These are phyloP conservation scores for Lentinula guzmanii DNA, from an alignment of 768 basidiomycete species.

Conservation along the genomic window DNA sequence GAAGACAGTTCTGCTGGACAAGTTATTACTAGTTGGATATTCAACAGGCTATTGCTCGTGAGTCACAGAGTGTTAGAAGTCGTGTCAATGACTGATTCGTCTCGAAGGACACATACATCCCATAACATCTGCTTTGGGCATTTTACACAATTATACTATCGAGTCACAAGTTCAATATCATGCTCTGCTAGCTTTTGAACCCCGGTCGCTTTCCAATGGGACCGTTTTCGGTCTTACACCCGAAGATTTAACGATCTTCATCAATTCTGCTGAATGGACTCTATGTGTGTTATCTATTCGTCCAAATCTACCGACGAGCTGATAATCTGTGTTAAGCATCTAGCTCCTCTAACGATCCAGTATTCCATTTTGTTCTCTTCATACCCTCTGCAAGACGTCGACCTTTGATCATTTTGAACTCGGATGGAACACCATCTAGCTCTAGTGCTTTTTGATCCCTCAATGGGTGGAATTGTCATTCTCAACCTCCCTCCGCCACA, in stretches of 20 bases:
- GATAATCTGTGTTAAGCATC: slow-evolving; percentile 53
- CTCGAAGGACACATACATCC: slow-evolving; percentile 64
- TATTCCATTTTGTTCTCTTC: slow-evolving; percentile 88
- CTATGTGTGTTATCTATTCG: slow-evolving; percentile 48
- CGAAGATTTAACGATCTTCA: slow-evolving; percentile 86
- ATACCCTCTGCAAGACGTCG: slow-evolving; percentile 66
- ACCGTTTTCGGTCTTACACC: slow-evolving; percentile 55
- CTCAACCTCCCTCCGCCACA: slow-evolving; percentile 47
- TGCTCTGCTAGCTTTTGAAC: slow-evolving; percentile 81
- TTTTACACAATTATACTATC: slow-evolving; percentile 85
- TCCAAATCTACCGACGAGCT: neutral
- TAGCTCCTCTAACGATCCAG: slow-evolving; percentile 87
- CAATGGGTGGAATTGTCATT: slow-evolving; percentile 66
- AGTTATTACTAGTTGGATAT: slow-evolving; percentile 65
- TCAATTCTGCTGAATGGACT: slow-evolving; percentile 96
- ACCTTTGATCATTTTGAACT: slow-evolving; percentile 55
- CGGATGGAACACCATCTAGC: neutral
- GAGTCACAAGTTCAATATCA: slow-evolving; percentile 94
- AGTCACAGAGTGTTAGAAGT: slow-evolving; percentile 16
- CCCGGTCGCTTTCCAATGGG: slow-evolving; percentile 30
- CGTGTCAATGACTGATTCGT: neutral
- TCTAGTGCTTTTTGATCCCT: slow-evolving; percentile 7
- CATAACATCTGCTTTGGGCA: slow-evolving; percentile 48
- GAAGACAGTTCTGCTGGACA: slow-evolving; percentile 74
- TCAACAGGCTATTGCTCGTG: slow-evolving; percentile 54